phyloP scores from a whole-genome alignment of 2,329 filamentous ascomycete genomes.

The Aspergillaceae sp. region DNA sequence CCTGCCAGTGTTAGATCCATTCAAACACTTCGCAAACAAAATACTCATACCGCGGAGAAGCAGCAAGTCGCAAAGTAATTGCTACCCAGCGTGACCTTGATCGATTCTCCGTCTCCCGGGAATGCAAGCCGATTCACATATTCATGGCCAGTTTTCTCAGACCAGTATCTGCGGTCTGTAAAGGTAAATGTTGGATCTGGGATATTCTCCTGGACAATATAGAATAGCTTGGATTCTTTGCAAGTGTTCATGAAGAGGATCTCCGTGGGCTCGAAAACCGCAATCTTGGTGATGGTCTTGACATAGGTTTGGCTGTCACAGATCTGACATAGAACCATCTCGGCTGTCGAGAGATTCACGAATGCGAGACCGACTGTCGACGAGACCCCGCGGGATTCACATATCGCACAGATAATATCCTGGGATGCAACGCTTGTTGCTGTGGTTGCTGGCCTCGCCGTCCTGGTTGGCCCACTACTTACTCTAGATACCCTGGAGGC shows the following conservation, averaged over 20 bases:
- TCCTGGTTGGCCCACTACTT: conserved; percentile 31
- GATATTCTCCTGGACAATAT: conserved; percentile 64
- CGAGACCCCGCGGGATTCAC: conserved; percentile 77
- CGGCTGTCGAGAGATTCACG: conserved; percentile 74
- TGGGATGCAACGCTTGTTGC: conserved; percentile 51
- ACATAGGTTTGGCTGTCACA: conserved; percentile 90
- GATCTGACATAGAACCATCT: conserved; percentile 80
- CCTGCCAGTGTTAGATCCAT: conserved; percentile 43
- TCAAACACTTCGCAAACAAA: neutral
- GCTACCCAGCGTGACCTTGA: conserved; percentile 70
- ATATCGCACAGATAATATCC: conserved; percentile 78
- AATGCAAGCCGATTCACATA: conserved; percentile 74
- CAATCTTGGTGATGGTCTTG: conserved; percentile 77
- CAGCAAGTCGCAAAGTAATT: conserved; percentile 81
- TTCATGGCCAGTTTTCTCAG: conserved; percentile 66
- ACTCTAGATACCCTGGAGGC: conserved; percentile 7
- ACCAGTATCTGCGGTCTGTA: conserved; percentile 74
- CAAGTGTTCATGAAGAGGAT: conserved; percentile 69
- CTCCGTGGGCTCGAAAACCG: conserved; percentile 67
- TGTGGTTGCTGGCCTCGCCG: conserved; percentile 45
- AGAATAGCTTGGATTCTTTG: conserved; percentile 66
- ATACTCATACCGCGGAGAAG: conserved; percentile 65
- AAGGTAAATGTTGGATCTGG: conserved; percentile 53
- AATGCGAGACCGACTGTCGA: conserved; percentile 80
- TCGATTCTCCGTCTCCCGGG: conserved; percentile 66